Evolutionary conservation across 2,329 filamentous ascomycete species (phyloP).

Genomic region (Teratosphaeria nubilosa): DNA sequence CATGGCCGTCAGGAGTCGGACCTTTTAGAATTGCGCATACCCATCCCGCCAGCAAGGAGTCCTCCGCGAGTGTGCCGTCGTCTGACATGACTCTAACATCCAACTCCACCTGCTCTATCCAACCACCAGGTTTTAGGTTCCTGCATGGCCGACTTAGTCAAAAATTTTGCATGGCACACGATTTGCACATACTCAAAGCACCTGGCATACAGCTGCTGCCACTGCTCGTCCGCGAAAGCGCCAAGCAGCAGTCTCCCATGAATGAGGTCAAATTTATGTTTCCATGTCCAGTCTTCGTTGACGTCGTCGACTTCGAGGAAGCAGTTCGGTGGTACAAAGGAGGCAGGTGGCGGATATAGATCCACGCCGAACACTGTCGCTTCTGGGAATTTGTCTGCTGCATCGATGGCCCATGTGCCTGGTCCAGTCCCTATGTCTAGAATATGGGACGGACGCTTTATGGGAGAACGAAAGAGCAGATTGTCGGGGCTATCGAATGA

Average conservation of each 20-base stretch:
- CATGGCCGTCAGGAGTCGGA: neutral
- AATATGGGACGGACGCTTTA: conserved; percentile 28
- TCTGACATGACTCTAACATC: conserved; percentile 1
- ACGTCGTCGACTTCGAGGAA: conserved; percentile 9
- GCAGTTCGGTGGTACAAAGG: conserved; percentile 11
- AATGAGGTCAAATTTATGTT: conserved; percentile 29
- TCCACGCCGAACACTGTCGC: conserved; percentile 26
- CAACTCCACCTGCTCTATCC: conserved; percentile 1
- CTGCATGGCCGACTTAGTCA: neutral
- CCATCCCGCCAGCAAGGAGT: neutral
- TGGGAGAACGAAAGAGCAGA: conserved; percentile 23
- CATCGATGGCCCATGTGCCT: conserved; percentile 16
- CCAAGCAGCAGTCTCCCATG: conserved; percentile 26
- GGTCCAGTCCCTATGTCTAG: conserved; percentile 41
- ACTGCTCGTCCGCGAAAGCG: conserved; percentile 8
- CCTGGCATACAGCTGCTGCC: conserved; percentile 6
- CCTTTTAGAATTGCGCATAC: neutral
- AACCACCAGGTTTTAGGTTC: neutral
- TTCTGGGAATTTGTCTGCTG: conserved; percentile 25
- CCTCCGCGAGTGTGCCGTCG: neutral
- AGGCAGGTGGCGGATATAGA: conserved; percentile 26
- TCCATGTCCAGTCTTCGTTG: conserved; percentile 7
- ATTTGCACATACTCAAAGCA: conserved; percentile 4
- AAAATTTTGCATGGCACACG: neutral
- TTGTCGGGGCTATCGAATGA: conserved; percentile 10